These are phyloP conservation scores for Alternaria hordeiaustralica DNA, from an alignment of 2,329 filamentous ascomycete genomes.

Conservation along the genomic window DNA sequence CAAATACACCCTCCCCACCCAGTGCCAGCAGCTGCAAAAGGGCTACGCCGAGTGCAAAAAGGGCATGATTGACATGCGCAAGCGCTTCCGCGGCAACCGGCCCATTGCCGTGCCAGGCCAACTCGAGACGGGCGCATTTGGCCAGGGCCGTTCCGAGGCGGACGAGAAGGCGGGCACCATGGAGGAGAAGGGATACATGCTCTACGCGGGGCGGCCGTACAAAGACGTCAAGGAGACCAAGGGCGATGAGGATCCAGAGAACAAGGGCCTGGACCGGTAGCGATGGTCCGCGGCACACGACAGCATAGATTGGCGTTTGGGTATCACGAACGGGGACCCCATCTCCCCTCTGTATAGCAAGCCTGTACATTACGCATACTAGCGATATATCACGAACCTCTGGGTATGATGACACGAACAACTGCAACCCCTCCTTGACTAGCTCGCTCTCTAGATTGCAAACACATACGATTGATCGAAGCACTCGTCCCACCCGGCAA, in stretches of 20 bases:
- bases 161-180: conserved; percentile 45
- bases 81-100: conserved; percentile 93
- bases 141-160: conserved; percentile 32
- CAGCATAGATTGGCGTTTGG: conserved; percentile 21
- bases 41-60: conserved; percentile 93
- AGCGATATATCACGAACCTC: not conserved
- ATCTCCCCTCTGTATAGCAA: conserved; percentile 21
- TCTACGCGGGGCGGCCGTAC: conserved; percentile 45
- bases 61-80: conserved; percentile 97
- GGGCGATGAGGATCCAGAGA: conserved; percentile 37
- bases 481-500: conserved; percentile 38
- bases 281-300: not conserved
- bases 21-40: conserved; percentile 91
- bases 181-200: conserved; percentile 49
- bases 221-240: conserved; percentile 38
- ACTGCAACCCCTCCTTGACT: not conserved
- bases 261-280: conserved; percentile 27
- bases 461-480: conserved; percentile 36
- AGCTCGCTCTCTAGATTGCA: conserved; percentile 21
- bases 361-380: conserved; percentile 13
- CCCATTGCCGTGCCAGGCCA: conserved; percentile 64
- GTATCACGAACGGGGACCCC: not conserved
- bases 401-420: not conserved
- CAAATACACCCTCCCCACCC: conserved; percentile 78
- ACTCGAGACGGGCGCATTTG: conserved; percentile 43